phyloP scores from a whole-genome alignment of 2,329 filamentous ascomycete genomes.

The Penicillium sp. region DNA sequence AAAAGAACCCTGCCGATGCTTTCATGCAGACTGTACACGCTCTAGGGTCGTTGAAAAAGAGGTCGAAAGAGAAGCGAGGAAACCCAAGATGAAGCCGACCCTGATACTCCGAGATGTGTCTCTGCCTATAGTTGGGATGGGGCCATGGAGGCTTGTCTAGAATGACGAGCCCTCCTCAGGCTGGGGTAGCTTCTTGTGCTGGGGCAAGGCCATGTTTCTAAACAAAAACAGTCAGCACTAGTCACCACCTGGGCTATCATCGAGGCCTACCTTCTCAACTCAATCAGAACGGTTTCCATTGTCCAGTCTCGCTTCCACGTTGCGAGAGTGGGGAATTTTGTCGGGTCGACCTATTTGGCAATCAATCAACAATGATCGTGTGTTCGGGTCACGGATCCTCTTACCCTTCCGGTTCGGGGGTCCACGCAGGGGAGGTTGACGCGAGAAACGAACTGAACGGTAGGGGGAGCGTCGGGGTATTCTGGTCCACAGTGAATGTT shows the following conservation, averaged over 20 bases:
- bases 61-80: slow-evolving; percentile 20
- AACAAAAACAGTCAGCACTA: slow-evolving; percentile 26
- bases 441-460: slow-evolving; percentile 88
- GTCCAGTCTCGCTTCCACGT: slow-evolving; percentile 93
- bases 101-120: slow-evolving; percentile 32
- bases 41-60: slow-evolving; percentile 28
- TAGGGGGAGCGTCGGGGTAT: slow-evolving; percentile 87
- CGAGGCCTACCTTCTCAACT: slow-evolving; percentile 69
- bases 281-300: slow-evolving; percentile 91
- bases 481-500: slow-evolving; percentile 91
- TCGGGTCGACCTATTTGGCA: slow-evolving; percentile 69
- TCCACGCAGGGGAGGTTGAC: slow-evolving; percentile 97
- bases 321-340: slow-evolving; percentile 78
- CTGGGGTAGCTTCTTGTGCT: slow-evolving; percentile 94
- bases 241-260: neutral
- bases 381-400: slow-evolving; percentile 7
- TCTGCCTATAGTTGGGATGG: slow-evolving; percentile 21
- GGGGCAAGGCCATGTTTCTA: slow-evolving; percentile 89
- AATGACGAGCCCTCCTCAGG: slow-evolving; percentile 81
- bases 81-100: slow-evolving; percentile 29
- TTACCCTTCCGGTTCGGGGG: slow-evolving; percentile 71
- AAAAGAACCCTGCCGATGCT: slow-evolving; percentile 35
- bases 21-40: slow-evolving; percentile 44
- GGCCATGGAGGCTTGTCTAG: slow-evolving; percentile 25
- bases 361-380: slow-evolving; percentile 11